phyloP scores from a whole-genome alignment of 2,329 filamentous ascomycete genomes.

The Neopestalotiopsis sp. region DNA sequence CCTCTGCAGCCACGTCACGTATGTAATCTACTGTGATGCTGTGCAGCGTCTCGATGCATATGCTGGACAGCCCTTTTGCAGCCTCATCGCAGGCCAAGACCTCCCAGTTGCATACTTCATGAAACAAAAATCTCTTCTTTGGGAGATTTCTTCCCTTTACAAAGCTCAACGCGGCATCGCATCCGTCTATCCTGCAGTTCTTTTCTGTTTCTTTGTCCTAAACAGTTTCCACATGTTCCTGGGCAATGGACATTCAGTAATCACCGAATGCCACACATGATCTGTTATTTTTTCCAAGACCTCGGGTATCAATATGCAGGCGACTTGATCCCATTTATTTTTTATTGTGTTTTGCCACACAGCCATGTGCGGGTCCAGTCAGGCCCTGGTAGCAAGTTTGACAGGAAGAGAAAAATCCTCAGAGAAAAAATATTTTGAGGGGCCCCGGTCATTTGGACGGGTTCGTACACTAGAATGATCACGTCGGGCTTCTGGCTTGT shows the following conservation, averaged over 20 bases:
- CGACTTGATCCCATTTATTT: neutral
- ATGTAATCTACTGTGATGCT: neutral
- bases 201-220: neutral
- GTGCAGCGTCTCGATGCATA: neutral
- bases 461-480: neutral
- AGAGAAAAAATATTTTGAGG: neutral
- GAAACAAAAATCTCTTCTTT: neutral
- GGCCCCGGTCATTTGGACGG: constrained; percentile 1
- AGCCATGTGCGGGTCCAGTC: neutral
- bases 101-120: too few species aligned
- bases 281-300: neutral
- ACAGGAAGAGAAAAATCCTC: neutral
- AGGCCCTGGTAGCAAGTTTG: neutral
- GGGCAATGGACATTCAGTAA: neutral
- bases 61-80: neutral
- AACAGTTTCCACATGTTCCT: neutral
- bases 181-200: too few species aligned
- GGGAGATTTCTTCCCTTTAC: neutral
- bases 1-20: neutral
- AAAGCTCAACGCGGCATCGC: neutral
- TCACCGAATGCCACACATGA: too few species aligned
- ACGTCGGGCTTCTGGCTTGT: neutral
- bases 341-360: neutral
- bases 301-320: neutral
- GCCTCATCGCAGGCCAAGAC: neutral